phyloP scores from a whole-genome alignment of 2,329 filamentous ascomycete genomes.

The Ceratocystis alfenasii region DNA sequence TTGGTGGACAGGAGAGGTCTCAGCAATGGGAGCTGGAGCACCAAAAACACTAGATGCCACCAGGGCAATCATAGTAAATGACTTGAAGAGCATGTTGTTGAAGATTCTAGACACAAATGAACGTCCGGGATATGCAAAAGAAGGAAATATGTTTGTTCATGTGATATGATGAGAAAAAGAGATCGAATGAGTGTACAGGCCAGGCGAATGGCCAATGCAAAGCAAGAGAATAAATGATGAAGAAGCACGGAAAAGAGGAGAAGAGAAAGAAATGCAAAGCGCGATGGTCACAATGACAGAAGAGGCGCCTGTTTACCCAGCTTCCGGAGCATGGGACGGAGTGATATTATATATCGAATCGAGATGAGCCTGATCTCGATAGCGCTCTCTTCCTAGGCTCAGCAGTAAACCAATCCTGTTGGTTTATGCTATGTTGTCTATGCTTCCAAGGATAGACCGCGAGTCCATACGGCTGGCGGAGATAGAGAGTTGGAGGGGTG shows the following conservation, averaged over 20 bases:
- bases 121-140: neutral
- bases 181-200: constrained; percentile 23
- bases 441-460: no score
- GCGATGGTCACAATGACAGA: neutral
- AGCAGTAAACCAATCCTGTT: no score
- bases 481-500: no score
- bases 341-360: constrained; percentile 2
- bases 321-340: neutral
- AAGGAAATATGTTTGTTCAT: no score
- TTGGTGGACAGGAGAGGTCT: constrained; percentile 23
- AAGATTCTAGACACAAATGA: neutral
- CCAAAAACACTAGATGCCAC: constrained; percentile 1
- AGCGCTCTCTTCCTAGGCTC: no score
- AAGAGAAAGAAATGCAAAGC: neutral
- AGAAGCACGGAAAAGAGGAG: neutral
- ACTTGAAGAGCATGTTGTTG: constrained; percentile 20
- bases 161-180: neutral
- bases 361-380: neutral
- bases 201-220: constrained; percentile 2
- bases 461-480: no score
- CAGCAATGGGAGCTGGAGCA: constrained; percentile 1
- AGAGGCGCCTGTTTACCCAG: neutral
- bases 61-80: constrained; percentile 15
- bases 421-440: no score
- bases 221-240: neutral